These are phyloP conservation scores for Syncephalastrum monosporum DNA, from an alignment of 371 early-diverging fungal species.

Conservation along the genomic window DNA sequence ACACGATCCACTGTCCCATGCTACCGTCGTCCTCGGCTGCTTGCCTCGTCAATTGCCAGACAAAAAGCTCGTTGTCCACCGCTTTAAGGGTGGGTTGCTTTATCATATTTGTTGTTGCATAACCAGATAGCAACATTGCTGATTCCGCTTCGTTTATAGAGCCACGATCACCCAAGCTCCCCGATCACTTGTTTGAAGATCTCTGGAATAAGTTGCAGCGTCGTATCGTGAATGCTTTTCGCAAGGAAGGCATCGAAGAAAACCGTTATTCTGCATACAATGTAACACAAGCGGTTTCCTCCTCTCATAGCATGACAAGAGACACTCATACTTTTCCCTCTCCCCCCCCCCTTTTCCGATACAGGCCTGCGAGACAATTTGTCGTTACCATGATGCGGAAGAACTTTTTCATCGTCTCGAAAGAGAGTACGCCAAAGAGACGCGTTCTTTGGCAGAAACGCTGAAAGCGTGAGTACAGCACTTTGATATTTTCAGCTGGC, in stretches of 20 bases:
- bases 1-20: neutral
- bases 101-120: neutral
- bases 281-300: constrained; percentile 20
- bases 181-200: constrained; percentile 59
- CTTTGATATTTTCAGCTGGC: constrained; percentile 2
- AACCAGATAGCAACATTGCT: neutral
- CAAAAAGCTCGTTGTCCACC: constrained; percentile 58
- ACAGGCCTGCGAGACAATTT: constrained; percentile 75
- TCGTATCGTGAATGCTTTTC: constrained; percentile 67
- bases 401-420: constrained; percentile 63
- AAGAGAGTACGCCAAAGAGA: constrained; percentile 52
- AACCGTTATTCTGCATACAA: constrained; percentile 80
- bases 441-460: constrained; percentile 21
- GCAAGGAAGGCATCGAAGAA: constrained; percentile 49
- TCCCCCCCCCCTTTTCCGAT: neutral
- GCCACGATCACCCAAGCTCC: constrained; percentile 59
- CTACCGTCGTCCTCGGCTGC: constrained; percentile 11
- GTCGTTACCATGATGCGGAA: constrained; percentile 71
- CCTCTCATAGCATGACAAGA: neutral
- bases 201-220: constrained; percentile 62
- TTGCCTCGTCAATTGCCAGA: constrained; percentile 17
- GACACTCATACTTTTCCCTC: neutral
- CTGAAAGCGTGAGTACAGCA: constrained; percentile 26
- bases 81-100: constrained; percentile 55
- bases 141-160: constrained; percentile 10